Percentiles rank a stretch among this genome's conserved stretches.
These are phyloP conservation scores for Calonectria naviculata DNA, from an alignment of 2,329 filamentous ascomycete genomes.

Conservation along the genomic window DNA sequence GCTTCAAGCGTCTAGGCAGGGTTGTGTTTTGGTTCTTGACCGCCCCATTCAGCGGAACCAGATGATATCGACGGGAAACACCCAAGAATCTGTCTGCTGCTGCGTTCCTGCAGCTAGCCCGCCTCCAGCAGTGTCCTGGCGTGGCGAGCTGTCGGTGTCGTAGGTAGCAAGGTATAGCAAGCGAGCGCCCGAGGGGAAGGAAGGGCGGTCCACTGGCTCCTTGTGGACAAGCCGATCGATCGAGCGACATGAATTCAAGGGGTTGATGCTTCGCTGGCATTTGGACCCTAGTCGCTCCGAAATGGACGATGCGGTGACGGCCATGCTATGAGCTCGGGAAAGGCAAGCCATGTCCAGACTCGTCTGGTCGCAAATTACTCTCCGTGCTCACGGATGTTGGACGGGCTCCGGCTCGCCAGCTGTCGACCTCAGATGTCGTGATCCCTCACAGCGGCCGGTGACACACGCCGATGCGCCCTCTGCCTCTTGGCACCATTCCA, in stretches of 20 bases:
- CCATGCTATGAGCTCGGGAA: neutral
- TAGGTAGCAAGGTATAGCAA: constrained; percentile 1
- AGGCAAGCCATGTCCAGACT: neutral
- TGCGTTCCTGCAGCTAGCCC: neutral
- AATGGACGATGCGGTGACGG: constrained; percentile 9
- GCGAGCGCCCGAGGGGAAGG: neutral
- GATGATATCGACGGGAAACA: neutral
- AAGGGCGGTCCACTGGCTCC: constrained; percentile 1
- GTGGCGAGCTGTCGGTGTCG: constrained; percentile 1
- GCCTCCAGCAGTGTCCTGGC: neutral
- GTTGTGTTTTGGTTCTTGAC: neutral
- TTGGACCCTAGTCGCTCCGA: neutral
- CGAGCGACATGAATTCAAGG: constrained; percentile 17
- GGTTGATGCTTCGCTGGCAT: constrained; percentile 20
- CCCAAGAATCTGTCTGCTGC: neutral
- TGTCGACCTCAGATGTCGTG: constrained; percentile 9
- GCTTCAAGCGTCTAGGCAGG: constrained; percentile 25
- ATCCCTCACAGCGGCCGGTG: constrained; percentile 5
- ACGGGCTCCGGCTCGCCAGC: neutral
- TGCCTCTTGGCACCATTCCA: neutral
- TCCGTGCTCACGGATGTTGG: neutral
- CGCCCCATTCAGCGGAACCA: neutral
- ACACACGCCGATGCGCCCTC: constrained; percentile 18
- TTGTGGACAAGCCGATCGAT: constrained; percentile 15
- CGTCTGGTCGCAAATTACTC: neutral